Evolutionary conservation across 1,284 basidiomycete genomes (phyloP), one percentile per base, ranked within the genome.

Genomic region (Apiotrichum montevideense): DNA sequence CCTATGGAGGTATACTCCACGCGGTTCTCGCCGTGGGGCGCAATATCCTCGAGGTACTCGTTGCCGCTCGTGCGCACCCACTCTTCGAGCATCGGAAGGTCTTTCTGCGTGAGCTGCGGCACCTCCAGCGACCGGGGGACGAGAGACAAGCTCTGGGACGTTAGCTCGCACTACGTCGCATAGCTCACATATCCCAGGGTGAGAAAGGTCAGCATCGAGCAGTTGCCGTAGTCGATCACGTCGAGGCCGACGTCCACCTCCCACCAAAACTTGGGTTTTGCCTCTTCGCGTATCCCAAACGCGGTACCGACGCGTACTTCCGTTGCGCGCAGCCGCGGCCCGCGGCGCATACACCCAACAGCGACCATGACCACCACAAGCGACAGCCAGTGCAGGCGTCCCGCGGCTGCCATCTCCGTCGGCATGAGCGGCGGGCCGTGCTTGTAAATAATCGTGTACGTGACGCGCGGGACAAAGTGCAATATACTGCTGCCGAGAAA

Each of bases 141-240:
- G 8, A 75, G 63, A 4, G 55, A 51, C 3, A 66, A 53, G 41
- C 66, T 71, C 67, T 72, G 55, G 2, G 14, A n/a, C 52, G 64
- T 35, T 56, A 52, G 41, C 14, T 7, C 6, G 32, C 33, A 29
- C 10, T 3, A 15, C 41, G 4, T 21, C 15, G 4, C 6, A 21
- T 3, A 15, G 65, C 73, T 63, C 54, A 76, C 72, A 56, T 73
- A 75, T 37, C 59, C 63, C 2, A 75, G 59, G 10, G 68, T 64
- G 37, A 73, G 47, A 43, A 75, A 71, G 21, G 61, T 66, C 2
- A 77, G 58, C 65, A 77, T 68, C 11, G 70, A 68, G 21, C 63
- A 72, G 46, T 67, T 64, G 21, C 57, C 61, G 51, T 72, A 74
- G 57, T 77, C 75, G 34, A 74, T 59, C 1, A 77, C 74, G 45